Evolutionary conservation across 441 rosid species (phyloP), one percentile per base, ranked within the genome.

Genomic region (Mallotus repandus): DNA sequence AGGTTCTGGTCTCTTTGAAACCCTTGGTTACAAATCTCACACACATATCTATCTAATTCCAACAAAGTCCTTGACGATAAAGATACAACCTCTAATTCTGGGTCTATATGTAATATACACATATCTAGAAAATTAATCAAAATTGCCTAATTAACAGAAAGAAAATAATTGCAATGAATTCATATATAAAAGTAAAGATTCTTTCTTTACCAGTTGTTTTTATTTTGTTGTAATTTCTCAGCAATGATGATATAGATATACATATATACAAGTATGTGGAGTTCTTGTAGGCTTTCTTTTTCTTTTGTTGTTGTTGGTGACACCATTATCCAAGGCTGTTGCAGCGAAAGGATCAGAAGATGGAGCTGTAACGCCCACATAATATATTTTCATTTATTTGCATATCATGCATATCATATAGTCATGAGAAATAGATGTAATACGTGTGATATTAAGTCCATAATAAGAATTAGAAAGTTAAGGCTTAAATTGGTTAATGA

Each of bases 21-120:
- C 74, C 98, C 96, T 84, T 90, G 94, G 79, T 90, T 91, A 64
- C 98, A 94, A 88, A 94, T 94, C 91, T 94, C 98, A 67, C 98
- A 94, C 41, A 91, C 84, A 70, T 91, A 94, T 69, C 93, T 82
- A 74, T 94, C 96, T 32, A 93, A 91, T 79, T 91, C 97, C 43
- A 94, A 80, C 38, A 94, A 81, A 7, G 97, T 91, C 81, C 82
- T 84, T 9, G 97, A 94, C 18, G 97, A 90, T 69, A 94, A 78
- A 69, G 98, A 86, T n/a, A 94, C 94, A 77, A 94, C 98, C 81
- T 91, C 98, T 43, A 97, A 97, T 81, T 91, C 91, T 60, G 97
- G 97, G 88, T 94, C 98, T 94, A 76, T 46, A 77, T 32, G 4
- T 32, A 32, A 32, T 32, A 32, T 32, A 35, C 0, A 50, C 14